phyloP scores from a whole-genome alignment of 179 eudicot genomes.

The Beta lomatogona region DNA sequence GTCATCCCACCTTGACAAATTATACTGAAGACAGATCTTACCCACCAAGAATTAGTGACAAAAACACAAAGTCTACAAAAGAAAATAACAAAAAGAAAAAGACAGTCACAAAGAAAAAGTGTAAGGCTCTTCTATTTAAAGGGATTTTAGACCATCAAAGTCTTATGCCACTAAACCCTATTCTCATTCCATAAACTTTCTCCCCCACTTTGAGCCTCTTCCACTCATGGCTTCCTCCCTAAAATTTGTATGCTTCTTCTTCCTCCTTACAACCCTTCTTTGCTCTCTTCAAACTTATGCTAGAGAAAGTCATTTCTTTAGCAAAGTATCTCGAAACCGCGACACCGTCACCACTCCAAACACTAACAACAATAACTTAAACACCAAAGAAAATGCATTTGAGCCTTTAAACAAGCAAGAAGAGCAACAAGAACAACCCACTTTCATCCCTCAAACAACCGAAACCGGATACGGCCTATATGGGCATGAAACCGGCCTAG shows the following conservation, averaged over 20 bases:
- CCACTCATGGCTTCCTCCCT: slow-evolving; percentile 37
- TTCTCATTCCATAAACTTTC: not conserved
- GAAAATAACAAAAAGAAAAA: not conserved
- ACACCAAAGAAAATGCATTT: slow-evolving; percentile 23
- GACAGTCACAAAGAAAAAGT: not conserved
- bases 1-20: slow-evolving; percentile 13
- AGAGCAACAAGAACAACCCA: slow-evolving; percentile 46
- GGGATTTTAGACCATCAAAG: slow-evolving; percentile 21
- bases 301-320: slow-evolving; percentile 77
- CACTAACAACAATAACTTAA: slow-evolving; percentile 25
- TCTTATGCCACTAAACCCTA: slow-evolving; percentile 29
- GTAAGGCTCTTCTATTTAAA: slow-evolving; percentile 32
- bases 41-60: not conserved
- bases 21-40: slow-evolving; percentile 13
- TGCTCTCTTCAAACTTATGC: slow-evolving; percentile 45
- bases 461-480: slow-evolving; percentile 53
- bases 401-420: slow-evolving; percentile 21
- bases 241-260: slow-evolving; percentile 38
- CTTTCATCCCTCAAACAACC: slow-evolving; percentile 44
- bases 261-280: slow-evolving; percentile 43
- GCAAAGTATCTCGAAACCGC: slow-evolving; percentile 49
- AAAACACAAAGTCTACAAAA: not conserved
- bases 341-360: slow-evolving; percentile 21
- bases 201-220: slow-evolving; percentile 11
- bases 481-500: slow-evolving; percentile 53